Conservation (phyloP, 371 early-diverging fungal genomes). For the Massospora cicadina region DNA sequence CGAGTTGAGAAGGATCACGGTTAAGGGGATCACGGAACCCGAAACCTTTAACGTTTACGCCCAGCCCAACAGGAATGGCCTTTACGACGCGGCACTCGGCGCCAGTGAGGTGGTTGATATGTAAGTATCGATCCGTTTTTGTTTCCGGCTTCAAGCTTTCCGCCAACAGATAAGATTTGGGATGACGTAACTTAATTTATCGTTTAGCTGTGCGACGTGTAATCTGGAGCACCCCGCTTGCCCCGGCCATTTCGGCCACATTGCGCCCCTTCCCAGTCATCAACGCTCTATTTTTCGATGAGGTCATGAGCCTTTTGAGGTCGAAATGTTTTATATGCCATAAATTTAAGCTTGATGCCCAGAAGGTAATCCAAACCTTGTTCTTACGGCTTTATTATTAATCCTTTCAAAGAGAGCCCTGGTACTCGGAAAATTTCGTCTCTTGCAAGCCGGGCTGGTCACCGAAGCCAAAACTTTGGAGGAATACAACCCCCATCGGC, state of each 20-base stretch:
- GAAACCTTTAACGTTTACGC: constrained; percentile 79
- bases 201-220: constrained; percentile 73
- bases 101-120: constrained; percentile 60
- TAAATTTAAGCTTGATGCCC: constrained; percentile 47
- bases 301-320: constrained; percentile 69
- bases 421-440: constrained; percentile 38
- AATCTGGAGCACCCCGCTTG: constrained; percentile 63
- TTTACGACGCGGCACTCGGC: constrained; percentile 94
- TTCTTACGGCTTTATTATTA: not conserved
- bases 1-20: constrained; percentile 89
- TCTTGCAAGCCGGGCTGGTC: constrained; percentile 59
- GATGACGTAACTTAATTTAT: no score
- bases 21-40: constrained; percentile 81
- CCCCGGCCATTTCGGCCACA: constrained; percentile 99
- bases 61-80: constrained; percentile 83
- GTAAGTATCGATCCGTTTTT: no score
- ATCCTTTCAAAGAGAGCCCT: constrained; percentile 20
- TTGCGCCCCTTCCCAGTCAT: constrained; percentile 94
- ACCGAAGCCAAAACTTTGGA: constrained; percentile 70
- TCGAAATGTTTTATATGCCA: constrained; percentile 86
- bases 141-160: not conserved
- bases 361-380: not conserved
- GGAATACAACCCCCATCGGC: not conserved
- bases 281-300: constrained; percentile 86
- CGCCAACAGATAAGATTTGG: no score